Conservation (phyloP, 108 stramenopile genomes). For the Cyclotella cryptica region DNA sequence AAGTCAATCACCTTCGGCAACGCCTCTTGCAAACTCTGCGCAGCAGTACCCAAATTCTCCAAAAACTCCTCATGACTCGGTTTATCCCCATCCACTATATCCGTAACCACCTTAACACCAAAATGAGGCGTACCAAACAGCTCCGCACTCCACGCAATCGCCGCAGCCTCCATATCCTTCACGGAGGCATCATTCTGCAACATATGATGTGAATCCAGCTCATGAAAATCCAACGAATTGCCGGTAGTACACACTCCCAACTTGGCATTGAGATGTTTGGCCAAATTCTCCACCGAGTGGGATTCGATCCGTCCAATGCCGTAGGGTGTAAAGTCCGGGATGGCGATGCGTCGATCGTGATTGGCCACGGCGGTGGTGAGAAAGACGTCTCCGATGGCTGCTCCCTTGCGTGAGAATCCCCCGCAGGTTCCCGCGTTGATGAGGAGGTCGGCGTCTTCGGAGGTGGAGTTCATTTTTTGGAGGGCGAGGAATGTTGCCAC, state of each 20-base stretch:
- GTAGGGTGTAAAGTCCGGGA: conserved; percentile 91
- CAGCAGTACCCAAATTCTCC: conserved; percentile 91
- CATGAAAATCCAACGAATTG: conserved; percentile 91
- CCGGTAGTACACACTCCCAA: conserved; percentile 92
- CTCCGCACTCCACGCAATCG: conserved; percentile 90
- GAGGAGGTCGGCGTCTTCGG: conserved; percentile 68
- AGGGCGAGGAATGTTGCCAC: conserved; percentile 83
- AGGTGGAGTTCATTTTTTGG: conserved; percentile 51
- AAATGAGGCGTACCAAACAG: conserved; percentile 83
- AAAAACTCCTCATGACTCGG: conserved; percentile 95
- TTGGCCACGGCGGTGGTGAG: conserved; percentile 88
- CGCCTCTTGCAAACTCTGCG: conserved; percentile 85
- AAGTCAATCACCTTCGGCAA: conserved; percentile 91
- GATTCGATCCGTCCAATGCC: conserved; percentile 83
- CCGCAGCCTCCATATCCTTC: conserved; percentile 99
- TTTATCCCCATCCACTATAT: conserved; percentile 93
- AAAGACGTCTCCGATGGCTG: conserved; percentile 92
- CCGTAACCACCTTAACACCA: conserved; percentile 96
- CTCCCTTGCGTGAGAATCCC: conserved; percentile 91
- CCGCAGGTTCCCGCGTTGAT: conserved; percentile 98
- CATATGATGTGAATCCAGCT: conserved; percentile 82
- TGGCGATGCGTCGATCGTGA: conserved; percentile 97
- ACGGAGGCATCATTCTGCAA: conserved; percentile 85
- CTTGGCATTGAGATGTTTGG: conserved; percentile 65
- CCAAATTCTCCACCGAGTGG: conserved; percentile 57